Base-by-base conservation (phyloP, 345 rosid genomes). In the Mercurialis annua region DNA sequence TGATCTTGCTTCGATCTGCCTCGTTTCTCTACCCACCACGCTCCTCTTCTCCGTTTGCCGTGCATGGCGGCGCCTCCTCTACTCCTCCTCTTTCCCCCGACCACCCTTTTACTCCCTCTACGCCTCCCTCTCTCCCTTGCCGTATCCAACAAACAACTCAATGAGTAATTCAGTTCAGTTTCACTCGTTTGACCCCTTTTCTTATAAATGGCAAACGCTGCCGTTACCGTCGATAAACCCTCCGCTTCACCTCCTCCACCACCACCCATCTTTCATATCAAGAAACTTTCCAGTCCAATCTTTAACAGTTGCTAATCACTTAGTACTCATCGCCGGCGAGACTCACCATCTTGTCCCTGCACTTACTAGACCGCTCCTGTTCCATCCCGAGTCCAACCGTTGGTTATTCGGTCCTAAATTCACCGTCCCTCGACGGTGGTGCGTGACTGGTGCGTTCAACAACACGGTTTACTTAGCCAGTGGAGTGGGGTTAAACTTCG, bases 1-100 rank as follows among this genome's bases (percentile, higher is more conserved):
- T 38, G 78, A 86, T 52, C 46, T 86, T 9, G 68, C 85, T 8
- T 76, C 77, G 38, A 60, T 59, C 27, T 80, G 85, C 40, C 85
- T 86, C 16, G 56, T 79, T n/a, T 70, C 69, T 7, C 14, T 34
- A 20, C 72, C 77, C 42, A 82, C 85, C 23, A 40, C 78, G 21
- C 30, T 84, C n/a, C 74, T 86, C 70, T 40, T 77, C 79, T 81
- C 83, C 51, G 83, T 86, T 9, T 82, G 81, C 71, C 73, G 48
- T 56, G 65, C 83, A 61, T 82, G 88, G 88, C 82, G 87, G 34
- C 81, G 81, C 59, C 77, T 84, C 31, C 72, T 84, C 3, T 82
- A 82, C 76, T 86, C 87, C 3, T 73, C 81, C 24, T 67, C 54
- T 16, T 76, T 84, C 66, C 81, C 83, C 58, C 44, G 10, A 40